Evolutionary conservation across 805 yeast genomes (phyloP).

Genomic region (Barnettozyma botsteinii): DNA sequence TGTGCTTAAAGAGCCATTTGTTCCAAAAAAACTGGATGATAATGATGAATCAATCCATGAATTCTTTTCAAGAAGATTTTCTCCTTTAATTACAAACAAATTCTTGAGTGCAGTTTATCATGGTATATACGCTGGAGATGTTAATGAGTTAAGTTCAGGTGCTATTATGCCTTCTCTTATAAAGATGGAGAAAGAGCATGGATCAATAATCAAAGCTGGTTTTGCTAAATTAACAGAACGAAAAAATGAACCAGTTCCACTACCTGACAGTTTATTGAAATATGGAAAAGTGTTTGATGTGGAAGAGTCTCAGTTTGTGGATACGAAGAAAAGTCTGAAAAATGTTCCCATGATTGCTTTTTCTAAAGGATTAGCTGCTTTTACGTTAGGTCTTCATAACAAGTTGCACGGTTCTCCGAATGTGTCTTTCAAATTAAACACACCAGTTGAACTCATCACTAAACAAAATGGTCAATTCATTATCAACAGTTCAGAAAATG

Average conservation of each 20-base stretch:
- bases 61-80: conserved; percentile 67
- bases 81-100: conserved; percentile 44
- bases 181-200: conserved; percentile 51
- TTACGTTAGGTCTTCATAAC: conserved; percentile 40
- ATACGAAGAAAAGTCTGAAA: conserved; percentile 32
- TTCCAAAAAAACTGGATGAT: conserved; percentile 21
- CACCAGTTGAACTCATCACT: conserved; percentile 16
- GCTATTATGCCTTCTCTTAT: conserved; percentile 52
- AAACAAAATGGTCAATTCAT: background rate
- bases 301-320: conserved; percentile 33
- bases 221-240: conserved; percentile 24
- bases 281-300: conserved; percentile 40
- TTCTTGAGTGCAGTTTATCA: conserved; percentile 77
- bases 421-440: conserved; percentile 33
- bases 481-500: conserved; percentile 16
- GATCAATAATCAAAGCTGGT: conserved; percentile 48
- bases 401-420: conserved; percentile 36
- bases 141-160: conserved; percentile 55
- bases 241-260: background rate
- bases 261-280: conserved; percentile 27
- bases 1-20: conserved; percentile 46
- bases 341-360: conserved; percentile 59
- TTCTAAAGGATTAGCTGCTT: conserved; percentile 47
- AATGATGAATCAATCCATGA: conserved; percentile 68
- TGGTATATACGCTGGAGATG: conserved; percentile 91